A percentile compares a stretch with the other conserved stretches of the same genome.
Evolutionary conservation across 108 stramenopile species (phyloP).

Genomic region (Tribonema minus): DNA sequence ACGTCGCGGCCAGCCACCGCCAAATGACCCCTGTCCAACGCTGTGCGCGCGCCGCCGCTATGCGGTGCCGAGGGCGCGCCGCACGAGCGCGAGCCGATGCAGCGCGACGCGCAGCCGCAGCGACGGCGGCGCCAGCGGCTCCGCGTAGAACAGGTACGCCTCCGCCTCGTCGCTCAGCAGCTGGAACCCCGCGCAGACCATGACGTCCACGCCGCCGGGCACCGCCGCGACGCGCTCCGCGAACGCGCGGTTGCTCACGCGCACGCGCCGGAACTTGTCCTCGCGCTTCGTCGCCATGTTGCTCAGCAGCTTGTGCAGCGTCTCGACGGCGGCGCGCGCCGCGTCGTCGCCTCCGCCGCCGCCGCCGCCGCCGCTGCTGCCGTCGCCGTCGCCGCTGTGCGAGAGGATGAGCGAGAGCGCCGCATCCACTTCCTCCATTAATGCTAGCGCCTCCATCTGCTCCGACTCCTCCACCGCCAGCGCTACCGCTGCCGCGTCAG

Average conservation of each 20-base stretch:
- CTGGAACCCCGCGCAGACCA: neutral
- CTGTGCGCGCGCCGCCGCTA: too few species aligned
- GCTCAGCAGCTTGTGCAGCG: conserved; percentile 26
- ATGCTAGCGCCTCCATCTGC: neutral
- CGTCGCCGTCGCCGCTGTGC: too few species aligned
- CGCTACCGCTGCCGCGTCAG: neutral
- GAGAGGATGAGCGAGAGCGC: too few species aligned
- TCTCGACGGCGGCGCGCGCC: conserved; percentile 7
- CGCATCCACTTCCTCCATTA: neutral
- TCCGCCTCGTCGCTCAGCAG: neutral
- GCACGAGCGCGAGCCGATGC: neutral
- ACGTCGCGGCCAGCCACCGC: too few species aligned
- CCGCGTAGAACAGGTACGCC: neutral
- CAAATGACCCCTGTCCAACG: too few species aligned
- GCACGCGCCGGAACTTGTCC: conserved; percentile 39
- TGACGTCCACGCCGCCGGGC: neutral
- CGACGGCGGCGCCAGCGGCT: neutral
- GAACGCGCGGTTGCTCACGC: conserved; percentile 4
- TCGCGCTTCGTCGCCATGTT: conserved; percentile 37
- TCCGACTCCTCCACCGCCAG: neutral
- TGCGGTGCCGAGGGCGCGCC: too few species aligned
- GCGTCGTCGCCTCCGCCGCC: neutral
- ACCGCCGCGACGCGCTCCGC: neutral
- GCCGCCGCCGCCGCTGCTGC: neutral
- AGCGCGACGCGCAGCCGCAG: neutral